phyloP scores from a whole-genome alignment of 148 eudicot species.

The Cornus florida region DNA sequence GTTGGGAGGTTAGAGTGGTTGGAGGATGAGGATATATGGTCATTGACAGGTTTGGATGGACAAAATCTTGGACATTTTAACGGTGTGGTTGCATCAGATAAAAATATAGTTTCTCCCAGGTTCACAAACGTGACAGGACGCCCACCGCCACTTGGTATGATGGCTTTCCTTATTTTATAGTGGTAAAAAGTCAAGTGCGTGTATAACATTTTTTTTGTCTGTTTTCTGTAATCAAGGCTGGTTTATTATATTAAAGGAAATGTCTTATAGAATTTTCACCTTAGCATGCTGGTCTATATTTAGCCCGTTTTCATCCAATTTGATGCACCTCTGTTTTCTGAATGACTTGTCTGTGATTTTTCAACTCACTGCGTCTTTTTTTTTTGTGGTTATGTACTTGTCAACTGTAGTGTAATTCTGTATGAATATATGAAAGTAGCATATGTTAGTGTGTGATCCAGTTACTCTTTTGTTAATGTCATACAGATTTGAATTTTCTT shows the following conservation, averaged over 20 bases:
- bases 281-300: neutral
- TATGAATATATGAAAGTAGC: neutral
- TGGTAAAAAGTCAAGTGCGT: neutral
- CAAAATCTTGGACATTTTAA: slow-evolving; percentile 71
- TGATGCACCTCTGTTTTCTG: neutral
- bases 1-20: slow-evolving; percentile 82
- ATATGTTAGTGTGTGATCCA: neutral
- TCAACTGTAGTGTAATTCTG: neutral
- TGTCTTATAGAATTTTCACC: neutral
- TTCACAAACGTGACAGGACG: slow-evolving; percentile 52
- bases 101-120: slow-evolving; percentile 63
- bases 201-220: neutral
- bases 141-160: slow-evolving; percentile 82
- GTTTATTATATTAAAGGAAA: neutral
- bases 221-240: neutral
- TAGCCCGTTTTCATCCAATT: neutral
- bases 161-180: slow-evolving; percentile 7
- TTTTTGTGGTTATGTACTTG: neutral
- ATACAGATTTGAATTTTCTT: slow-evolving; percentile 55
- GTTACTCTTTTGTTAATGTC: slow-evolving; percentile 3
- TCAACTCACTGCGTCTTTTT: neutral
- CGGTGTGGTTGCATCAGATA: slow-evolving; percentile 87
- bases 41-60: slow-evolving; percentile 63
- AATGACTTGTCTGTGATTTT: neutral
- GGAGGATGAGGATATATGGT: slow-evolving; percentile 59